Evolutionary conservation across 1,284 basidiomycete genomes (phyloP).

Genomic region (Rhodofomes roseus): DNA sequence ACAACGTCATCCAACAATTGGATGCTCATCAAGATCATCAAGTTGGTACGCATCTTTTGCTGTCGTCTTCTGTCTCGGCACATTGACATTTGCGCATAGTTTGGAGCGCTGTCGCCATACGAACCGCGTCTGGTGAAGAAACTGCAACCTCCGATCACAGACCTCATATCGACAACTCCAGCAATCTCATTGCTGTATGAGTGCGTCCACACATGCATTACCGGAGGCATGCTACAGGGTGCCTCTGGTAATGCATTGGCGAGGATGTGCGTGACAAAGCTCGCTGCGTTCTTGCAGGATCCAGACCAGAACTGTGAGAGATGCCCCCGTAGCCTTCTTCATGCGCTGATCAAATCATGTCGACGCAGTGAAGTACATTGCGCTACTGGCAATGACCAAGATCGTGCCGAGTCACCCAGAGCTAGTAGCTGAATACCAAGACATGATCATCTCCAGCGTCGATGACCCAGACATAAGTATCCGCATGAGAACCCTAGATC

Average conservation of each 20-base stretch:
- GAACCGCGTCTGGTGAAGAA: slow-evolving; percentile 95
- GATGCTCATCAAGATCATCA: slow-evolving; percentile 99
- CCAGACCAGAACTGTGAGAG: slow-evolving; percentile 87
- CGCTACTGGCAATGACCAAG: slow-evolving; percentile 91
- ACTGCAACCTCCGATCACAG: slow-evolving; percentile 88
- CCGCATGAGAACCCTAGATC: slow-evolving; percentile 90
- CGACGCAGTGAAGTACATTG: slow-evolving; percentile 88
- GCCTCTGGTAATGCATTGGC: slow-evolving; percentile 80
- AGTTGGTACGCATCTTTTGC: slow-evolving; percentile 60
- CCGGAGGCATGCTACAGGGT: slow-evolving; percentile 92
- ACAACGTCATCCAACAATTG: slow-evolving; percentile 97
- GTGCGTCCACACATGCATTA: slow-evolving; percentile 97
- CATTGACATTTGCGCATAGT: slow-evolving; percentile 44
- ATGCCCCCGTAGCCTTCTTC: neutral
- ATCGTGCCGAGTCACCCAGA: slow-evolving; percentile 92
- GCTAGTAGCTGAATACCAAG: slow-evolving; percentile 89
- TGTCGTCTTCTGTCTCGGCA: slow-evolving; percentile 7
- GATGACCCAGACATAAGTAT: slow-evolving; percentile 96
- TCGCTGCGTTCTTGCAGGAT: slow-evolving; percentile 90
- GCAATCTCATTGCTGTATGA: slow-evolving; percentile 97
- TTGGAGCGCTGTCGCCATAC: slow-evolving; percentile 85
- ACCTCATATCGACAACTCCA: slow-evolving; percentile 92
- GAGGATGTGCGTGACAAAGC: slow-evolving; percentile 87
- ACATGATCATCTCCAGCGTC: slow-evolving; percentile 86
- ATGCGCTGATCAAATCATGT: neutral